phyloP scores from a whole-genome alignment of 1,284 basidiomycete species.

The Microbotryum scabiosae region DNA sequence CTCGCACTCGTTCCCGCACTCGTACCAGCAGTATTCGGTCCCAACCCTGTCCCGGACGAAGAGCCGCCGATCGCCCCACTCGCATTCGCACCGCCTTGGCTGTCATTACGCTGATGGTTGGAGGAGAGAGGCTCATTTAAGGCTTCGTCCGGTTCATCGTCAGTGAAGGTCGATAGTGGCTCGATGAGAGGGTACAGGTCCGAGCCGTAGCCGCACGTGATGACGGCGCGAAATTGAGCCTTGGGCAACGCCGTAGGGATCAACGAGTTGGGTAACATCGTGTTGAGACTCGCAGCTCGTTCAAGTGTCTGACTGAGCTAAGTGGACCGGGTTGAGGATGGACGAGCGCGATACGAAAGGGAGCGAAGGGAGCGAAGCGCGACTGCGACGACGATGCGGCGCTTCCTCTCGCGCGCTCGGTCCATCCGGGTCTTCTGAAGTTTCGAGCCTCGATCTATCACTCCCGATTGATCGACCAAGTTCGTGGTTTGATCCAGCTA shows the following conservation, averaged over 20 bases:
- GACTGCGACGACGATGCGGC: not conserved
- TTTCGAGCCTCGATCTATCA: too few relatives aligned
- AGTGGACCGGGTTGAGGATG: not conserved
- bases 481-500: too few relatives aligned
- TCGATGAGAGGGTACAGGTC: conserved; percentile 31
- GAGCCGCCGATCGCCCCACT: too few relatives aligned
- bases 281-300: not conserved
- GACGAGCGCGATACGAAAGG: not conserved
- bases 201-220: conserved; percentile 21
- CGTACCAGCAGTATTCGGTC: too few relatives aligned
- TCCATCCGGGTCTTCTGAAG: too few relatives aligned
- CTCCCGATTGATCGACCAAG: too few relatives aligned
- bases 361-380: too few relatives aligned
- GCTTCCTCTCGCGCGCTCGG: too few relatives aligned
- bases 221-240: conserved; percentile 22
- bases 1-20: too few relatives aligned
- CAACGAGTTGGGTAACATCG: conserved; percentile 19
- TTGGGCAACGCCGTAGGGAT: conserved; percentile 9
- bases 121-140: not conserved
- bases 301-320: not conserved
- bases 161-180: conserved; percentile 1
- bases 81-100: too few relatives aligned
- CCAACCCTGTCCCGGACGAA: not conserved
- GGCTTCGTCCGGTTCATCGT: conserved; percentile 8
- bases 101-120: not conserved